Base-by-base conservation (phyloP, 2,329 filamentous ascomycete genomes). In the Phoma herbarum region DNA sequence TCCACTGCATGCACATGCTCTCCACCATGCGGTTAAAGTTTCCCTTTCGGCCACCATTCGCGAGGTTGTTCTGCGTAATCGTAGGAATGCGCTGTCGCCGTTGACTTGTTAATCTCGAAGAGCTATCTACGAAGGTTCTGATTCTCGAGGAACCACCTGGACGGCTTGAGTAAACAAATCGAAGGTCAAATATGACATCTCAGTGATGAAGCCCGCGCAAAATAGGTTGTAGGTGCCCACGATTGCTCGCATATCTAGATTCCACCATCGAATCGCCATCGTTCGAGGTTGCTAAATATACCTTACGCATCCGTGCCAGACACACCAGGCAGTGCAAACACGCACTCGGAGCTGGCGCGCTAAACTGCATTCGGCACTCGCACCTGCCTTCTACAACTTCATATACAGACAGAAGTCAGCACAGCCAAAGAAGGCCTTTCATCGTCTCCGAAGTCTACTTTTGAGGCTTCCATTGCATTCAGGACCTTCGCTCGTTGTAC, bases 291-390 rank as follows among this genome's bases (percentile, higher is more conserved):
- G 44, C 55, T 58, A 58, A 58, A 39, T 53, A 58, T 58, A 58
- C 39, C 39, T 49, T 58, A 50, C 56, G 50, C 49, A 58, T 53
- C 56, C 56, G 56, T 58, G 56, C 49, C 42, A 52, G 28, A 47
- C 26, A 28, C 43, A 39, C 35, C 29, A 58, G 53, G 53, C 53
- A 50, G 53, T 56, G 49, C 55, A 56, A 26, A 52, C 22, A 57
- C 54, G 54, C 54, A 57, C 47, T 43, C 48, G 23, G 43, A 47
- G 29, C 18, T 44, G 20, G 9, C 14, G 10, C 28, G 23, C 55
- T 52, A 58, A 9, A 41, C 49, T 44, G 44, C 44, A 48, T 52
- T 44, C 55, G 43, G 55, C 23, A 43, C 12, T 47, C 26, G 28
- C 48, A 16, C 35, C 9, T 44, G 44, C 37, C 23, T 39, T 39